A percentile compares a stretch with the other conserved stretches of the same genome.
These are phyloP conservation scores for Austroboletus niveus DNA, from an alignment of 1,284 basidiomycete genomes.

Conservation along the genomic window DNA sequence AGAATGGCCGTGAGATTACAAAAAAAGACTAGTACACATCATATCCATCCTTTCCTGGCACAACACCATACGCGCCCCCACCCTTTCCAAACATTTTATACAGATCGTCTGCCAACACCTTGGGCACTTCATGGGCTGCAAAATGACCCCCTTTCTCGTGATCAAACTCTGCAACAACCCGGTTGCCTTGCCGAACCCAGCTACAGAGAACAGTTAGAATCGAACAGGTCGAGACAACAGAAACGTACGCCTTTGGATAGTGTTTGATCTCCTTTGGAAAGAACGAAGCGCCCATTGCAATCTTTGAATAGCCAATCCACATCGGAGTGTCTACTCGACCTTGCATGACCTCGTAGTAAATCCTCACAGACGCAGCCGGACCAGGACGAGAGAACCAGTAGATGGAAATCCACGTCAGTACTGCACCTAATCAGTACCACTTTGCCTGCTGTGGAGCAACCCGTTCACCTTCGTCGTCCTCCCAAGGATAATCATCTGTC, in stretches of 20 bases:
- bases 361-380: slow-evolving; percentile 50
- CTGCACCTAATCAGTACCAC: slow-evolving; percentile 27
- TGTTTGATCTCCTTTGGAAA: slow-evolving; percentile 46
- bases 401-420: slow-evolving; percentile 56
- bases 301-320: slow-evolving; percentile 16
- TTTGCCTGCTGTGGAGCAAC: slow-evolving; percentile 2
- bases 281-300: slow-evolving; percentile 48
- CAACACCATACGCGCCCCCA: slow-evolving; percentile 36
- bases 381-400: slow-evolving; percentile 59
- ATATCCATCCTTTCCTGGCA: slow-evolving; percentile 33
- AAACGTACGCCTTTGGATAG: slow-evolving; percentile 39
- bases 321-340: neutral
- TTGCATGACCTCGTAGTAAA: slow-evolving; percentile 45
- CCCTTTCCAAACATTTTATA: slow-evolving; percentile 41
- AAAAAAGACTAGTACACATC: neutral
- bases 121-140: slow-evolving; percentile 37
- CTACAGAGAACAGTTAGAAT: slow-evolving; percentile 6
- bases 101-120: slow-evolving; percentile 35
- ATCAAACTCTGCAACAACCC: slow-evolving; percentile 18
- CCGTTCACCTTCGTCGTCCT: slow-evolving; percentile 47
- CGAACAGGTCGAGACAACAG: neutral
- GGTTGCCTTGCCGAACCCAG: slow-evolving; percentile 15
- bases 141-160: slow-evolving; percentile 43
- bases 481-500: slow-evolving; percentile 50
- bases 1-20: neutral